These are phyloP conservation scores for Kazachstania sp. DNA, from an alignment of 1,139 yeast genomes.

Conservation along the genomic window DNA sequence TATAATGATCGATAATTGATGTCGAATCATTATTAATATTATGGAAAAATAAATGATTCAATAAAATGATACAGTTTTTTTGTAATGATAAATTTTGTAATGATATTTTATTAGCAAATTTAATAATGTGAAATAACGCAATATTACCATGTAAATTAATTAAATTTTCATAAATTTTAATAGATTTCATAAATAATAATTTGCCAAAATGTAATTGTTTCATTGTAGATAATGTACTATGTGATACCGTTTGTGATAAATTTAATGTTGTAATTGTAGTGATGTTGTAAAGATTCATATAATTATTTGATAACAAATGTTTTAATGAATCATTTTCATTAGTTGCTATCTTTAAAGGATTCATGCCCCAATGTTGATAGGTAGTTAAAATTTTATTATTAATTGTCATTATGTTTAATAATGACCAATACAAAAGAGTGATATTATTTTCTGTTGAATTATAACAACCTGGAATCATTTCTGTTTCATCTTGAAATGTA, in stretches of 20 bases:
- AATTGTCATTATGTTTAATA: conserved; percentile 7
- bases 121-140: conserved; percentile 34
- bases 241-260: conserved; percentile 15
- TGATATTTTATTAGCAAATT: conserved; percentile 29
- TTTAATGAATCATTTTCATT: neutral
- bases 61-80: conserved; percentile 26
- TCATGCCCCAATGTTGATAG: neutral
- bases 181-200: conserved; percentile 18
- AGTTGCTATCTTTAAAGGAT: neutral
- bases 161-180: conserved; percentile 18
- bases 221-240: conserved; percentile 15
- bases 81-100: conserved; percentile 28
- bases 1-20: conserved; percentile 13
- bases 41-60: conserved; percentile 32
- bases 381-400: conserved; percentile 13
- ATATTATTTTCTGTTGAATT: conserved; percentile 17
- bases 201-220: conserved; percentile 5
- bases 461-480: conserved; percentile 9
- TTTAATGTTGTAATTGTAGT: conserved; percentile 30
- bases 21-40: conserved; percentile 11
- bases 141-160: conserved; percentile 33
- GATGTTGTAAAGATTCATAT: conserved; percentile 29
- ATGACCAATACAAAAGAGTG: neutral
- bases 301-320: conserved; percentile 26
- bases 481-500: conserved; percentile 26